phyloP scores from a whole-genome alignment of 1,284 basidiomycete species.

The Mrakiaceae sp. region DNA sequence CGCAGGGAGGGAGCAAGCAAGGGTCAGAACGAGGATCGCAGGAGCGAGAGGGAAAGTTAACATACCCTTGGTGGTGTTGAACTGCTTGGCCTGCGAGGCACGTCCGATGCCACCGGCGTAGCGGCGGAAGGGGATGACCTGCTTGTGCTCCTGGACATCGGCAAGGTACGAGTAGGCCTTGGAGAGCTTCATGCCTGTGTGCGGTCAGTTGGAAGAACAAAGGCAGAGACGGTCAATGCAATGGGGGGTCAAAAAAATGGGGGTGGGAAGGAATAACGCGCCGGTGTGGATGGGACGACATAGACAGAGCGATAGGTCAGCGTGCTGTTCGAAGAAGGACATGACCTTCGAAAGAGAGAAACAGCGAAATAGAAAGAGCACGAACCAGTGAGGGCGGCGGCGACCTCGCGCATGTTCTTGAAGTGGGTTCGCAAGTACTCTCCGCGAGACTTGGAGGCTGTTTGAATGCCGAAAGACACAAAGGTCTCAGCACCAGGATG shows the following conservation, averaged over 20 bases:
- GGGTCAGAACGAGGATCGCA: slow-evolving; percentile 4
- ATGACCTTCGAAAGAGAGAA: background rate
- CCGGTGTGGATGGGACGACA: background rate
- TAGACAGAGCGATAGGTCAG: slow-evolving; percentile 3
- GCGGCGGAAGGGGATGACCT: slow-evolving; percentile 92
- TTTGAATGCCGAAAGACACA: slow-evolving; percentile 14
- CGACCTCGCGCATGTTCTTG: slow-evolving; percentile 99
- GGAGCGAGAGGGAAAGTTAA: background rate
- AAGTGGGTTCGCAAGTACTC: slow-evolving; percentile 99
- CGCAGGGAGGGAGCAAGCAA: background rate
- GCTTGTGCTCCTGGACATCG: slow-evolving; percentile 94
- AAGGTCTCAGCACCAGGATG: slow-evolving; percentile 9
- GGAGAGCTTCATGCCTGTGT: slow-evolving; percentile 74
- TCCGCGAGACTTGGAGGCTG: slow-evolving; percentile 83
- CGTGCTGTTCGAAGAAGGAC: background rate
- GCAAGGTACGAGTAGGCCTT: slow-evolving; percentile 94
- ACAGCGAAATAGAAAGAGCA: slow-evolving; percentile 15
- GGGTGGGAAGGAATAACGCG: background rate
- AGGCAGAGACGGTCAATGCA: slow-evolving; percentile 17
- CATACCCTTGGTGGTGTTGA: slow-evolving; percentile 91
- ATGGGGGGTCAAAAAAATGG: background rate
- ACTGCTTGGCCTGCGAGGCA: slow-evolving; percentile 93
- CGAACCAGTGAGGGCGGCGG: slow-evolving; percentile 70
- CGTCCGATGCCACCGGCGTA: slow-evolving; percentile 96
- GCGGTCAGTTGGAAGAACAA: slow-evolving; percentile 20